Conservation (phyloP, 192 early-diverging fungal genomes). For the Chytriomyces sp. region DNA sequence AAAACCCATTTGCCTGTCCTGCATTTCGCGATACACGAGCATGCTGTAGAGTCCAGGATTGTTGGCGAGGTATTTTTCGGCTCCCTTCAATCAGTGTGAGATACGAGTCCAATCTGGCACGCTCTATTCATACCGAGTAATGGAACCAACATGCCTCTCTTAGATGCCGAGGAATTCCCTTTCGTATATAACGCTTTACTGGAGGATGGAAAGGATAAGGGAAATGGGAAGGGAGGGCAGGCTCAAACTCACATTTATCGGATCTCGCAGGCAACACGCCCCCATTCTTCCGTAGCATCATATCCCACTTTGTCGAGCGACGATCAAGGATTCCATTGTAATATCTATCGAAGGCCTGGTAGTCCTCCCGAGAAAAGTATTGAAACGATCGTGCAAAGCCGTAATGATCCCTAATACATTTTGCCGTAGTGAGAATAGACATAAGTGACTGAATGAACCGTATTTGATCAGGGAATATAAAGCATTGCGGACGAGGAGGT, state of each 20-base stretch:
- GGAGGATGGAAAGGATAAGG: background rate
- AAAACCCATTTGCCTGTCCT: constrained; percentile 35
- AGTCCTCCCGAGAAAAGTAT: constrained; percentile 28
- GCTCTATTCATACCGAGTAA: constrained; percentile 21
- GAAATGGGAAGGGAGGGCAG: constrained; percentile 9
- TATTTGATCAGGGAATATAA: background rate
- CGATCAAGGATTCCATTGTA: constrained; percentile 18
- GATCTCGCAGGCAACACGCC: constrained; percentile 15
- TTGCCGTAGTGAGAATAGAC: too few species aligned
- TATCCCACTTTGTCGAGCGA: constrained; percentile 38
- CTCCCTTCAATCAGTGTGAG: constrained; percentile 69
- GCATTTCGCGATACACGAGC: constrained; percentile 46
- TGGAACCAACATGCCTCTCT: constrained; percentile 53
- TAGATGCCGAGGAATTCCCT: constrained; percentile 74
- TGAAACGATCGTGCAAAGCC: constrained; percentile 33
- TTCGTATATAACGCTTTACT: constrained; percentile 77
- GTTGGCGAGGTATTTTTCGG: constrained; percentile 55
- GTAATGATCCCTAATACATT: constrained; percentile 33
- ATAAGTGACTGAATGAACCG: too few species aligned
- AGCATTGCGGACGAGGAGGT: background rate
- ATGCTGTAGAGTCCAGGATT: constrained; percentile 62
- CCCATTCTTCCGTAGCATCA: constrained; percentile 16
- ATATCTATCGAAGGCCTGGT: constrained; percentile 31
- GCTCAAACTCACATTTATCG: constrained; percentile 13
- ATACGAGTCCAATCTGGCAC: constrained; percentile 29